Evolutionary conservation across 805 yeast genomes (phyloP).

Genomic region (Candida nitratophila): DNA sequence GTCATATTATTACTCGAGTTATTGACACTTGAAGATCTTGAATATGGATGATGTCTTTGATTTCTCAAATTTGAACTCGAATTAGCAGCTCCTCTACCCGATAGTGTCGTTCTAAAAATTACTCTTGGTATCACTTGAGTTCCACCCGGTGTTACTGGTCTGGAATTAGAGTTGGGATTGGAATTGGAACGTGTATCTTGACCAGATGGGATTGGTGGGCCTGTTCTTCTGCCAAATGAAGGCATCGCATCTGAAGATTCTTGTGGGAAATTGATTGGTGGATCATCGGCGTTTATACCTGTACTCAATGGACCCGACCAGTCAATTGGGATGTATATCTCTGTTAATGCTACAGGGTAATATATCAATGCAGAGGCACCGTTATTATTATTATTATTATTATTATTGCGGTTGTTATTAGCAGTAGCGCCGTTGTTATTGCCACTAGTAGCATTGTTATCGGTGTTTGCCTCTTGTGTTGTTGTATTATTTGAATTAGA

Average conservation of each 20-base stretch:
- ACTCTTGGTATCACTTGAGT: too few species aligned
- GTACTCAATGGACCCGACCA: constrained; percentile 19
- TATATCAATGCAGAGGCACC: constrained; percentile 8
- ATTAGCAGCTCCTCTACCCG: not conserved
- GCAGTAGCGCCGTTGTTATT: not conserved
- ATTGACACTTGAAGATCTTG: not conserved
- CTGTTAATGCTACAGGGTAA: constrained; percentile 23
- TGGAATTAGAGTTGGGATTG: too few species aligned
- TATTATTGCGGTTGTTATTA: constrained; percentile 4
- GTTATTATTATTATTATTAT: not conserved
- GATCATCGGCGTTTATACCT: constrained; percentile 16
- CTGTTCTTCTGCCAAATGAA: constrained; percentile 20
- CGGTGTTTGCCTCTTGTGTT: constrained; percentile 1
- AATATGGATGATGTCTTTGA: not conserved
- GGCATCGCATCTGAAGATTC: constrained; percentile 14
- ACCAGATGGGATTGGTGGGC: constrained; percentile 10
- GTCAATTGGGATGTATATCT: constrained; percentile 21
- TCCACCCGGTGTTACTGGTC: too few species aligned
- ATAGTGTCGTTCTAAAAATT: too few species aligned
- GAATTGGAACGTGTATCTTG: too few species aligned
- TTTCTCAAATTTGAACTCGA: not conserved
- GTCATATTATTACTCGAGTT: too few species aligned
- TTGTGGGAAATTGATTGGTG: constrained; percentile 21
- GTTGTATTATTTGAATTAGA: not conserved
- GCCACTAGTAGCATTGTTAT: not conserved